phyloP scores from a whole-genome alignment of 2,329 filamentous ascomycete species.

The Cordyceps militaris region DNA sequence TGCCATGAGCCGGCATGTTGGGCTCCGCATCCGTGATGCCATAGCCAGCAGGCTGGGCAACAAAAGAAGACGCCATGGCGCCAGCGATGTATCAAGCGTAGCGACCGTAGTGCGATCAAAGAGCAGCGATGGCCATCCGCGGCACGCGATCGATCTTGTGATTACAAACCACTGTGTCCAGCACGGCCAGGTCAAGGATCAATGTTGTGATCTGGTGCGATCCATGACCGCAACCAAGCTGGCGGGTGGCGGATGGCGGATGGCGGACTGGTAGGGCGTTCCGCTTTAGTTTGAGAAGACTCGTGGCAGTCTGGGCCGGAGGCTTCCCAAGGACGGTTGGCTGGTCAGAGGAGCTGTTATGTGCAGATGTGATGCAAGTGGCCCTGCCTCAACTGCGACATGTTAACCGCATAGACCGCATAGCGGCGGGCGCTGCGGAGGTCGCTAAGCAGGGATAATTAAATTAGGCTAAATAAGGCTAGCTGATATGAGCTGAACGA shows the following conservation, averaged over 20 bases:
- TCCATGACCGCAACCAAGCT: constrained; percentile 6
- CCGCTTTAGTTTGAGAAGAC: not conserved
- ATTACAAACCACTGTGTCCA: not conserved
- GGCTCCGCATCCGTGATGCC: not conserved
- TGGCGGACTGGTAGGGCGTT: not conserved
- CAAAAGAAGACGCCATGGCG: constrained; percentile 7
- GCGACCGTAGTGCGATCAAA: not conserved
- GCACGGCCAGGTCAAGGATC: constrained; percentile 4
- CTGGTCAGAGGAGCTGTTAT: not conserved
- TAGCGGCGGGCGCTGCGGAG: too few relatives aligned
- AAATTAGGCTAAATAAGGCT: too few relatives aligned
- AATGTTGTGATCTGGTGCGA: not conserved
- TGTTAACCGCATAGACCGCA: too few relatives aligned
- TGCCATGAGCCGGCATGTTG: not conserved
- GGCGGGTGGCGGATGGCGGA: not conserved
- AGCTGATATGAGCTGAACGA: too few relatives aligned
- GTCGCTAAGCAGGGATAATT: too few relatives aligned
- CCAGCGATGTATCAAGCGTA: not conserved
- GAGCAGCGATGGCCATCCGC: not conserved
- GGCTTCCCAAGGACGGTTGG: not conserved
- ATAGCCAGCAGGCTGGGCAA: constrained; percentile 5
- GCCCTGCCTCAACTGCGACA: not conserved
- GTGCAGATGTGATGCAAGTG: not conserved
- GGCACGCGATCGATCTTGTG: not conserved
- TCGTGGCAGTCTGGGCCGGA: not conserved